Evolutionary conservation across 495 filamentous ascomycete species (phyloP).

Genomic region (Aspergillus wentii): DNA sequence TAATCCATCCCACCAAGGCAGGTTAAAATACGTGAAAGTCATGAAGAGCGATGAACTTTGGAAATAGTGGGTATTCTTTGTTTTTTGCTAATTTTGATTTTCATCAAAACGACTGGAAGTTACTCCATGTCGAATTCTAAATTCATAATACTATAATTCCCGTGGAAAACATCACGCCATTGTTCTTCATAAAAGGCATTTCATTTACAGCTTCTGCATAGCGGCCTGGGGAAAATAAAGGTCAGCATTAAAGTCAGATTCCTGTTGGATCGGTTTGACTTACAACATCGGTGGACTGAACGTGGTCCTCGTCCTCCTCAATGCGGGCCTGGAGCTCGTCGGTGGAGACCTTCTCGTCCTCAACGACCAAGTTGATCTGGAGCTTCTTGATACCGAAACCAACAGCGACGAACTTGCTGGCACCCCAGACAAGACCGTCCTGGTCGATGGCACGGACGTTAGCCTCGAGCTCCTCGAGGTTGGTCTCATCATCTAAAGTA

Average conservation of each 20-base stretch:
- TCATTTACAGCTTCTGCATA: conserved; percentile 85
- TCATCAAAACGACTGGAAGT: conserved; percentile 16
- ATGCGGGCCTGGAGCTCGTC: conserved; percentile 86
- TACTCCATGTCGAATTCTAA: conserved; percentile 10
- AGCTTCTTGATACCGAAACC: conserved; percentile 99
- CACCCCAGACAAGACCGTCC: conserved; percentile 96
- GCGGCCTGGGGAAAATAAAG: conserved; percentile 52
- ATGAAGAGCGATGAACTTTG: too few species aligned
- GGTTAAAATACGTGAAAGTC: too few species aligned
- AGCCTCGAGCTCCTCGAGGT: conserved; percentile 75
- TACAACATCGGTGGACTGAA: conserved; percentile 91
- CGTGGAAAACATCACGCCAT: conserved; percentile 31
- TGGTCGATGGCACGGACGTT: conserved; percentile 81
- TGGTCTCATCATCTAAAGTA: conserved; percentile 79
- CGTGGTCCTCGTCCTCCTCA: conserved; percentile 87
- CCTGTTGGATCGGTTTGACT: conserved; percentile 22
- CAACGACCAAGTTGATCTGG: conserved; percentile 95
- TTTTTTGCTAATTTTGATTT: conserved; percentile 18
- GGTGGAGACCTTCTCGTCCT: conserved; percentile 92
- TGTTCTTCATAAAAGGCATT: conserved; percentile 32
- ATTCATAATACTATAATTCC: conserved; percentile 20
- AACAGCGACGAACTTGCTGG: conserved; percentile 80
- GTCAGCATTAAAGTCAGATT: conserved; percentile 15
- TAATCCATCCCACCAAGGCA: too few species aligned
- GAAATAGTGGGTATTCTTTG: conserved; percentile 15